Base-by-base conservation (phyloP, 1,284 basidiomycete species). In the Tetrapyrgos nigripes region DNA sequence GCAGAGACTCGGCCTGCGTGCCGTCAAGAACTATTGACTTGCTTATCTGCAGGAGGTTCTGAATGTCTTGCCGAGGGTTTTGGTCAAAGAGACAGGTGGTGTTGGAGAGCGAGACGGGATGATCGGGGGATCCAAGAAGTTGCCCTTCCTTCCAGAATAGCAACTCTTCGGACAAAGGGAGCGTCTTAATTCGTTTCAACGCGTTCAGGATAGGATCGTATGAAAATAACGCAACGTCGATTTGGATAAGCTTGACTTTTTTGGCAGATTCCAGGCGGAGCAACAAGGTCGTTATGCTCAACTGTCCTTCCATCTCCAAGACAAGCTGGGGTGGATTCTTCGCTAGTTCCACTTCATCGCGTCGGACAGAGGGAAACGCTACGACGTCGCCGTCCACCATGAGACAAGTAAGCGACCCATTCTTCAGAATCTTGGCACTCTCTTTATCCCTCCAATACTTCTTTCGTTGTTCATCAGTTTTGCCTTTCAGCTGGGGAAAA, bases 121-220 rank as follows among this genome's bases (percentile, higher is more conserved):
- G 58, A 50, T 51, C 17, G 58, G 60, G n/a, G 55, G 51, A 49
- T 28, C 52, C 28, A 52, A 73, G 53, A 23, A 33, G 19, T 24
- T 47, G 53, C 3, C 69, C 74, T 1, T 73, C 57, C n/a, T 76
- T 72, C 85, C 86, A 87, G 24, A 80, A 75, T 0, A 88, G 61
- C 10, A 89, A 66, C 58, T 88, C 85, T 1, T 69, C 63, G 0
- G 76, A 68, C 2, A 89, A 70, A 1, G 84, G 79, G 4, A 86
- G 59, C 0, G 58, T 60, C 11, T 67, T 73, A 55, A 75, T 79
- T 14, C 72, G 68, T 66, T 88, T 80, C 17, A 89, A 72, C 4
- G 78, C 80, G 48, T 71, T 78, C 27, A 89, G 73, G n/a, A 89
- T 75, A 1, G 86, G 86, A 62, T 87, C 83, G 59, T 82, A 89